Conservation (phyloP, 2,329 filamentous ascomycete species). For the Hirsutella minnesotensis region DNA sequence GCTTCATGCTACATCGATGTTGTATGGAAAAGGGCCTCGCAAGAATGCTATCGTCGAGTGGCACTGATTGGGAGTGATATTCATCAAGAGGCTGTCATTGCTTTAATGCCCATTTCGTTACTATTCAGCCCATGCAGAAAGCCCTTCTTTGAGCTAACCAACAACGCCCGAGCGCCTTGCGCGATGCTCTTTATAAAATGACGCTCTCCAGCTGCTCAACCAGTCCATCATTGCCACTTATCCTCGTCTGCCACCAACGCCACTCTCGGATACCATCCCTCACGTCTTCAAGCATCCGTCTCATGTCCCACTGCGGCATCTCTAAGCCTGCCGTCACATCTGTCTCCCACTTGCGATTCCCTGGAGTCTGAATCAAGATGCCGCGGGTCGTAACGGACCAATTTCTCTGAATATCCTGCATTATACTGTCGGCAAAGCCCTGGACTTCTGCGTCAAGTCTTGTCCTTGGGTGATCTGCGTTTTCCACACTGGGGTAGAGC, state of each 20-base stretch:
- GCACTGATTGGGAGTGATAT: too few relatives aligned
- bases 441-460: conserved; percentile 18
- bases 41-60: too few relatives aligned
- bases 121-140: too few relatives aligned
- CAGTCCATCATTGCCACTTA: conserved; percentile 1
- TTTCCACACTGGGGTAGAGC: conserved; percentile 12
- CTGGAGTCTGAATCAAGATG: conserved; percentile 27
- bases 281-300: conserved; percentile 18
- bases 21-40: too few relatives aligned
- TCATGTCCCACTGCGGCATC: conserved; percentile 18
- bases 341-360: conserved; percentile 14
- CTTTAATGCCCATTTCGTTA: too few relatives aligned
- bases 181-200: conserved; percentile 11
- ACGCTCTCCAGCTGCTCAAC: conserved; percentile 4
- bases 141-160: too few relatives aligned
- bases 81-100: too few relatives aligned
- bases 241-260: conserved; percentile 19
- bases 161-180: neutral
- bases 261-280: conserved; percentile 19
- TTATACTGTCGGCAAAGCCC: conserved; percentile 29
- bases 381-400: conserved; percentile 25
- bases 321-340: conserved; percentile 22
- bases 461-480: neutral
- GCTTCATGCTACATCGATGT: too few relatives aligned
- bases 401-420: conserved; percentile 30